Base-by-base conservation (phyloP, 2,329 filamentous ascomycete genomes). In the Aspergillus fijiensis region DNA sequence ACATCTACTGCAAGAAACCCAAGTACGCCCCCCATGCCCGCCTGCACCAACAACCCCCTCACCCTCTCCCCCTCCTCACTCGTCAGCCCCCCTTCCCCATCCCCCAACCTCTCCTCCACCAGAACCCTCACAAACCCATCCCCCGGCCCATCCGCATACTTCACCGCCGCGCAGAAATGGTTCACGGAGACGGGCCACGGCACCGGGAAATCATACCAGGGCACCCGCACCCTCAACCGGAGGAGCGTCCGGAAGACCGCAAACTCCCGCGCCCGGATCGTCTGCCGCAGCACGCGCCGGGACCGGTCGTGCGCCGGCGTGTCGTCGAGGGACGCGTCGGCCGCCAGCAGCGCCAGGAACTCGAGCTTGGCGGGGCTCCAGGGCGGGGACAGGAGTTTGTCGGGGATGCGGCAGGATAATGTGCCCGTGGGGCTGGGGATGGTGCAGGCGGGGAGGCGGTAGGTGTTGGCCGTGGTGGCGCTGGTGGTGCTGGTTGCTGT, bases 361-460 rank as follows among this genome's bases (percentile, higher is more conserved):
- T 75, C 71, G 5, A 80, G 66, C 45, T 78, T 76, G 7, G 70
- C 58, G 5, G 71, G 65, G 0, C 75, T 77, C 77, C 77, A 80
- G 4, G 77, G 76, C 0, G 64, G 49, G 7, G 65, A 58, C 3
- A 80, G 71, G 2, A 80, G 58, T 52, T 74, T 74, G 49, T 77
- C 71, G 0, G 78, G 78, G 48, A 80, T 73, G 6, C 71, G 69
- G 3, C 70, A 69, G 1, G 73, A 71, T 2, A 64, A 56, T 0
- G 70, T 65, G 4, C 58, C 58, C 10, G 63, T 61, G 45, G 72
- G 73, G 47, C 56, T 19, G 14, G 39, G 14, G 39, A 16, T 19
- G 14, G 7, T 16, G 39, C 39, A 45, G 14, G 14, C 9, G 5
- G 39, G 39, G 14, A 45, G 39, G 39, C 39, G 39, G 39, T 7